Conservation (phyloP, 352 stramenopile species). For the Globisporangium abappressorium region DNA sequence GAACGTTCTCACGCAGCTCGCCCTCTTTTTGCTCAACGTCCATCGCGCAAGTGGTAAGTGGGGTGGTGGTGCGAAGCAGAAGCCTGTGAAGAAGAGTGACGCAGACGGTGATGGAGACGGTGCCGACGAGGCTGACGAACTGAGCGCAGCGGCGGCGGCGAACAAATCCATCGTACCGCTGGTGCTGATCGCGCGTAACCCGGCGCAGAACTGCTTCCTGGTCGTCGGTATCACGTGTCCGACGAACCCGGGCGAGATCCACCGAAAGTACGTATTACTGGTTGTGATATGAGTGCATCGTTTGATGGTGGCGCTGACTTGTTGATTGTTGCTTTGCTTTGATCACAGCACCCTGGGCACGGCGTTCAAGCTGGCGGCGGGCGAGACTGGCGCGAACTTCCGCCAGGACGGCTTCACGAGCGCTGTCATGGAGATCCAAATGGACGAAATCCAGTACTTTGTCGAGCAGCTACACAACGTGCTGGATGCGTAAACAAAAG, state of each 20-base stretch:
- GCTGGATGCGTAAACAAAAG: constrained; percentile 62
- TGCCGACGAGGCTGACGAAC: constrained; percentile 23
- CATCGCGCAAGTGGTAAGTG: constrained; percentile 95
- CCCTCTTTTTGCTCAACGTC: constrained; percentile 94
- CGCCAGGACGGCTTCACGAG: constrained; percentile 95
- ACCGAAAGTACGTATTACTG: constrained; percentile 67
- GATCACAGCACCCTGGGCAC: constrained; percentile 83
- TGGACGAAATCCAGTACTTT: constrained; percentile 94
- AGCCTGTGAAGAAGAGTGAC: constrained; percentile 28
- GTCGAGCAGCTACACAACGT: constrained; percentile 95
- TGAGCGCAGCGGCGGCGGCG: constrained; percentile 11
- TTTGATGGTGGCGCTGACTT: constrained; percentile 8
- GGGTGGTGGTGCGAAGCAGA: constrained; percentile 49
- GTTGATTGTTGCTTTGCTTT: constrained; percentile 12
- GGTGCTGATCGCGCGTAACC: constrained; percentile 81
- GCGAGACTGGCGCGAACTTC: constrained; percentile 91
- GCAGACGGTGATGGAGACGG: constrained; percentile 24
- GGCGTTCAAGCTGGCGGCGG: constrained; percentile 92
- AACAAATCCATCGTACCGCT: constrained; percentile 71
- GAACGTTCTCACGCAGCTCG: constrained; percentile 91
- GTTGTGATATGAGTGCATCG: background rate
- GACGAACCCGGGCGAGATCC: constrained; percentile 84
- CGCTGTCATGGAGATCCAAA: constrained; percentile 94
- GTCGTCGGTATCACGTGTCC: constrained; percentile 95
- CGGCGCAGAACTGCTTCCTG: constrained; percentile 92